phyloP scores from a whole-genome alignment of 176 grass and related monocot genomes.

The Cenchrus fungigraminus region DNA sequence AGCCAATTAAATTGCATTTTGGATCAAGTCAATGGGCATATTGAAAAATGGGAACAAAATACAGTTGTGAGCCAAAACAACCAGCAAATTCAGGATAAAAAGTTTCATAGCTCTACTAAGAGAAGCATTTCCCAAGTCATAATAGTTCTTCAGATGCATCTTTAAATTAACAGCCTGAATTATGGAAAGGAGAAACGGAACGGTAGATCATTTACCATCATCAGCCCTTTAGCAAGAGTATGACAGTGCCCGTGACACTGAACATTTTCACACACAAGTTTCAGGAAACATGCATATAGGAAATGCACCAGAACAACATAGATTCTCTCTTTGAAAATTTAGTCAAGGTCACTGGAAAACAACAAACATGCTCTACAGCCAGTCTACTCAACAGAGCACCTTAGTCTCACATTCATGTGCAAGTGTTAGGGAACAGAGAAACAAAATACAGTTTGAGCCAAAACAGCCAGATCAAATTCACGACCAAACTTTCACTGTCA shows the following conservation, averaged over 20 bases:
- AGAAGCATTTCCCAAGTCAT: not conserved
- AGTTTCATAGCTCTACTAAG: not conserved
- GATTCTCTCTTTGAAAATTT: not conserved
- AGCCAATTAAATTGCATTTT: not conserved
- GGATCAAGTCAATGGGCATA: not conserved
- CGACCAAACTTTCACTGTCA: not conserved
- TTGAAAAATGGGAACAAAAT: not conserved
- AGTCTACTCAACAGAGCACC: not conserved
- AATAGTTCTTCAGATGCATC: not conserved
- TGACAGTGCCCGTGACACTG: not conserved
- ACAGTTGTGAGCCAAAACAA: not conserved
- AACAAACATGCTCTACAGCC: not conserved
- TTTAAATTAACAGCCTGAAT: not conserved
- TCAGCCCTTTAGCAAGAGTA: not conserved
- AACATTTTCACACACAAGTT: not conserved
- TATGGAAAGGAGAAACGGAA: not conserved
- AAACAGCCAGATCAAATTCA: not conserved
- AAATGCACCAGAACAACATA: not conserved
- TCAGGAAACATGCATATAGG: not conserved
- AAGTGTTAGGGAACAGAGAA: too few species aligned
- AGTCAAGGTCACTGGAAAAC: not conserved
- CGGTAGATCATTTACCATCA: not conserved
- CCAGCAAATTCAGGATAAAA: not conserved
- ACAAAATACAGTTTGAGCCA: not conserved
- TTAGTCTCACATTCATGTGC: not conserved